Base-by-base conservation (phyloP, 2,329 filamentous ascomycete species). In the Plectosphaerella sp. region DNA sequence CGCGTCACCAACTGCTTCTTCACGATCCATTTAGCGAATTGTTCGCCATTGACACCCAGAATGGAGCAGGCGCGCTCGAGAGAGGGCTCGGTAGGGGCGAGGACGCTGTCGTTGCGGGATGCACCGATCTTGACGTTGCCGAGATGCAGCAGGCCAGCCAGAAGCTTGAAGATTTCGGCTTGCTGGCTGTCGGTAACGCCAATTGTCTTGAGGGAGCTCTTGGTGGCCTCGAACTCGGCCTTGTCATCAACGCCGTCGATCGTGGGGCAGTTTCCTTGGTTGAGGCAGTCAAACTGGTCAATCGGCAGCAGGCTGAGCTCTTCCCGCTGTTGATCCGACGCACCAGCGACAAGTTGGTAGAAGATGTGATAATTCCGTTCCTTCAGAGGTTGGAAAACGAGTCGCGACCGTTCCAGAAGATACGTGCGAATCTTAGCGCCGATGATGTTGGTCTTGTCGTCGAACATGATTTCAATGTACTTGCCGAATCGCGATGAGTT, bases 401-500 rank as follows among this genome's bases (percentile, higher is more conserved):
- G 78, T 74, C 94, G 87, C 56, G 94, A 97, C 55, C 94, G 89
- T 71, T 99, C 94, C 45, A 99, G 78, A 59, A 99, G 78, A 66
- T 99, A 99, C 52, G 92, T 97, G 62, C 94, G 83, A 66, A 99
- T 99, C 76, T 95, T 95, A 52, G 94, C 94, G 61, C 94, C 94
- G 65, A 97, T 97, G 63, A 99, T 99, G 68, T 95, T 94, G 57
- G 91, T 96, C 64, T 87, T 83, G 57, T 90, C 84, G 73, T 97
- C 92, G 71, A 99, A 99, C 91, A 97, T 93, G 68, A 99, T 99
- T 75, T 99, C 94, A 63, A 99, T 97, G 71, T 99, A 99, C 79
- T 99, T 99, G 70, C 94, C 94, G 72, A 99, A 99, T 65, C 94
- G 85, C 42, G 94, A 99, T 45, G 94, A 99, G 74, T 99, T 99